phyloP scores from a whole-genome alignment of 1,139 yeast species.

The Sugiyamaella pinicola region DNA sequence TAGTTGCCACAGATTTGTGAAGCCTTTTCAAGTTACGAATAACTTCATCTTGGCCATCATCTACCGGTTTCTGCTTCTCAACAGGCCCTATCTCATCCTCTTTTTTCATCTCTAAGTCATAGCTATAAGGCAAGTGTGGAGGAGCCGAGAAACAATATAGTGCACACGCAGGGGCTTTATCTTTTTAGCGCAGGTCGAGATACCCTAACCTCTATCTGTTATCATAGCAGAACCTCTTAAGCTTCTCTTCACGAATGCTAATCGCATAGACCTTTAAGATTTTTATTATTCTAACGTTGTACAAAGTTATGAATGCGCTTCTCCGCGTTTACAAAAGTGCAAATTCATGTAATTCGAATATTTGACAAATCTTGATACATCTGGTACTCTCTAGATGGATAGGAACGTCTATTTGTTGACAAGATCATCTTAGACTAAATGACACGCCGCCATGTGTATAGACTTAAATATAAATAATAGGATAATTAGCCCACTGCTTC shows the following conservation, averaged over 20 bases:
- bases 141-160: background rate
- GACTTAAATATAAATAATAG: background rate
- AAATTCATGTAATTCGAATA: too few species aligned
- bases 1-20: constrained; percentile 42
- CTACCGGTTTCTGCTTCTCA: background rate
- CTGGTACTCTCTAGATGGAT: too few species aligned
- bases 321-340: too few species aligned
- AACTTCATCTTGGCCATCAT: background rate
- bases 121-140: background rate
- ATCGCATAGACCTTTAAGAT: too few species aligned
- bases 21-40: constrained; percentile 17
- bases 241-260: too few species aligned
- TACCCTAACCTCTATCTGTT: constrained; percentile 4
- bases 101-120: background rate
- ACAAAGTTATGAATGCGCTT: too few species aligned
- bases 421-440: background rate
- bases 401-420: too few species aligned
- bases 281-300: too few species aligned
- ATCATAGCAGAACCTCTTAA: too few species aligned
- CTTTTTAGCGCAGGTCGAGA: background rate
- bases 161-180: background rate
- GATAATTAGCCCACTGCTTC: background rate
- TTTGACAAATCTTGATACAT: too few species aligned
- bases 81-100: background rate
- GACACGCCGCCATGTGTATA: background rate